These are phyloP conservation scores for Alternaria tenuissima DNA, from an alignment of 2,329 filamentous ascomycete genomes.

Conservation along the genomic window DNA sequence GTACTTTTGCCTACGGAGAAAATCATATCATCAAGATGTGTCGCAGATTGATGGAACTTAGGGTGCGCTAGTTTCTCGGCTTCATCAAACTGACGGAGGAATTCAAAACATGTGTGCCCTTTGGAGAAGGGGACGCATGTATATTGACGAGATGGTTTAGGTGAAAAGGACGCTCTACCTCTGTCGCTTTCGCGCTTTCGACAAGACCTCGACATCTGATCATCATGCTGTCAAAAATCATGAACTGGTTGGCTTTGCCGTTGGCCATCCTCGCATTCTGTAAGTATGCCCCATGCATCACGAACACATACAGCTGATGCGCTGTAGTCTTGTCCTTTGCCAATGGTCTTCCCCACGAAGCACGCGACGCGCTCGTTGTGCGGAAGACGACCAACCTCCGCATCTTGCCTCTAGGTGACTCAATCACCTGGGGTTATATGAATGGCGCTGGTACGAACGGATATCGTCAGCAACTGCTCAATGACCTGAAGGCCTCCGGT, in stretches of 20 bases:
- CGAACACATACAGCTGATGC: background rate
- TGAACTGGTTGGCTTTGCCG: conserved; percentile 7
- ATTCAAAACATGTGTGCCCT: background rate
- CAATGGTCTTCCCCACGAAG: conserved; percentile 11
- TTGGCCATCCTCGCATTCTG: conserved; percentile 12
- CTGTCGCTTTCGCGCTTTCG: background rate
- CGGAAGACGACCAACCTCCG: conserved; percentile 19
- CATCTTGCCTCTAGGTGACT: conserved; percentile 32
- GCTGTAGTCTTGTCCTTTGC: conserved; percentile 8
- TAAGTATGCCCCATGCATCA: background rate
- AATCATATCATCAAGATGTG: background rate
- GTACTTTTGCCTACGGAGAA: conserved; percentile 3
- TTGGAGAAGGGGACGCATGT: background rate
- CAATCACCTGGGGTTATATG: conserved; percentile 43
- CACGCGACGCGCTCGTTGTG: conserved; percentile 8
- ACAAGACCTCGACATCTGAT: background rate
- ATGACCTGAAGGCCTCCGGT: conserved; percentile 31
- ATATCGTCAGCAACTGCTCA: conserved; percentile 46
- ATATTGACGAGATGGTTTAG: background rate
- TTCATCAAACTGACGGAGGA: conserved; percentile 12
- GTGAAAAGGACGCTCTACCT: background rate
- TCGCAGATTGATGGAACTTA: conserved; percentile 3
- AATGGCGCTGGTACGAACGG: conserved; percentile 27
- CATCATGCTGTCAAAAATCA: conserved; percentile 8
- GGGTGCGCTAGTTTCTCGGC: conserved; percentile 2